These are phyloP conservation scores for Megacollybia platyphylla DNA, from an alignment of 1,284 basidiomycete species.

Conservation along the genomic window DNA sequence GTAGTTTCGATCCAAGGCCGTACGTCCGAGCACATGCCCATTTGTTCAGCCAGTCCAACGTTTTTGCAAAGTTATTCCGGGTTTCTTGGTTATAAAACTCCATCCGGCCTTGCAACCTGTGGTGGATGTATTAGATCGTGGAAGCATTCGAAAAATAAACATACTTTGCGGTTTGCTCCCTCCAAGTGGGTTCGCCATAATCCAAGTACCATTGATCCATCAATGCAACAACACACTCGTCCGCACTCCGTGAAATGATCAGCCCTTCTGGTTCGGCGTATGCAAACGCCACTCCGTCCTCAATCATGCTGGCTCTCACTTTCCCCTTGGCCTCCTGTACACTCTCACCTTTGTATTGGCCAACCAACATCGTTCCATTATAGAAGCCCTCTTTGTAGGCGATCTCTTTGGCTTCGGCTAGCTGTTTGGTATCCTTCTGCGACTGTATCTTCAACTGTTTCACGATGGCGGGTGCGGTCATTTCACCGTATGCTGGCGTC, in stretches of 20 bases:
- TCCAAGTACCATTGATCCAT: conserved; percentile 99
- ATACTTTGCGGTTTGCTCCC: conserved; percentile 73
- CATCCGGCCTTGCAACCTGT: conserved; percentile 74
- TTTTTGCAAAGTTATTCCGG: conserved; percentile 84
- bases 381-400: conserved; percentile 99
- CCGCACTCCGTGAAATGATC: conserved; percentile 81
- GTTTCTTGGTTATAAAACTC: conserved; percentile 87
- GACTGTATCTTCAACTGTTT: conserved; percentile 92
- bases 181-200: conserved; percentile 90
- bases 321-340: conserved; percentile 90
- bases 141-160: conserved; percentile 12
- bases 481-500: conserved; percentile 86
- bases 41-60: conserved; percentile 92
- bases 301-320: conserved; percentile 81
- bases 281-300: conserved; percentile 66
- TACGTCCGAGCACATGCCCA: conserved; percentile 99
- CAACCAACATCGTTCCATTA: conserved; percentile 81
- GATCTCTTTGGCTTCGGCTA: conserved; percentile 94
- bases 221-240: conserved; percentile 95
- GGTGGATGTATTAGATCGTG: neutral
- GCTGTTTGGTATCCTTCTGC: conserved; percentile 87
- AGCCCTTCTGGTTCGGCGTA: conserved; percentile 96
- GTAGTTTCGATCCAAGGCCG: conserved; percentile 91
- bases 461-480: conserved; percentile 82
- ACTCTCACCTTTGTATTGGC: conserved; percentile 77